Evolutionary conservation across 768 basidiomycete species (phyloP), one percentile per base, ranked within the genome.

Genomic region (Xerocomus spinulosus): DNA sequence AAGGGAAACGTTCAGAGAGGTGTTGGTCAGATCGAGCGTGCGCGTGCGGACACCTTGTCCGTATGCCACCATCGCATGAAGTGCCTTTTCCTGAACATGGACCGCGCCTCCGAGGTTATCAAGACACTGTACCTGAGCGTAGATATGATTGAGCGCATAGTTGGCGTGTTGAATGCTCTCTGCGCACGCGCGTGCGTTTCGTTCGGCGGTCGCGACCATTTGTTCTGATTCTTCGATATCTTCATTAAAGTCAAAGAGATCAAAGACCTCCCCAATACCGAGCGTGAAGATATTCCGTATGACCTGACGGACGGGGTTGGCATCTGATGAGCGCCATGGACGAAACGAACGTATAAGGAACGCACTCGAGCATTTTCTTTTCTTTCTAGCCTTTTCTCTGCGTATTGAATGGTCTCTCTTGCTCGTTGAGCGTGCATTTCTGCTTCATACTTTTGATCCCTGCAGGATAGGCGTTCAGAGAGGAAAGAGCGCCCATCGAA

Each of bases 241-340:
- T 32, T 51, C 46, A 25, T 56, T 56, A 35, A 56, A 17, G 40
- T 56, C 49, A 18, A 56, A 56, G 42, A 51, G n/a, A 24, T 56
- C 55, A 9, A 56, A 56, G 17, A 33, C 36, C 14, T 56, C 54
- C 8, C 55, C 55, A 8, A 56, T 18, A 26, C 55, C 55, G 28
- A 56, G 15, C 12, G 55, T 56, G 18, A 56, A 6, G 5, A 55
- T 1, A 20, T 56, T 56, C 4, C 53, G 54, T 5, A 56, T 42
- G 28, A 48, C 42, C 55, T 56, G 25, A 21, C 25, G 14, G 30
- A n/a, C n/a, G n/a, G n/a, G n/a, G n/a, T n/a, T n/a, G n/a, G n/a
- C n/a, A n/a, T n/a, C n/a, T n/a, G n/a, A n/a, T n/a, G n/a, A n/a
- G n/a, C n/a, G n/a, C n/a, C n/a, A n/a, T n/a, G n/a, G n/a, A n/a